Evolutionary conservation across 257 asterid species (phyloP), one percentile per base, ranked within the genome.

Genomic region (Cruciata laevipes): DNA sequence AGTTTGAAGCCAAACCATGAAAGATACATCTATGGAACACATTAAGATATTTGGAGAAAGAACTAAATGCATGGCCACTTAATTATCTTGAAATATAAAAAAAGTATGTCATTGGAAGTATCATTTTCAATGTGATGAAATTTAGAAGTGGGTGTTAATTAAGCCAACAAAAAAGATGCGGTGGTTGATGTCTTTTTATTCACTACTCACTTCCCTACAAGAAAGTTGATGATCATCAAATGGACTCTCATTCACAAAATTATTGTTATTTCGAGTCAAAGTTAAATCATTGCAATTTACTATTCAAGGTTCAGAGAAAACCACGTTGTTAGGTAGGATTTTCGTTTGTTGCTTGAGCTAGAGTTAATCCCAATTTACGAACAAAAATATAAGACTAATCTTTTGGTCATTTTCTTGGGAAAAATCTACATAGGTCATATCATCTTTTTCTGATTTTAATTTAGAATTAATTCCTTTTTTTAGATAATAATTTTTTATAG

Each of bases 161-260:
- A 31, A 72, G 76, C 71, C 76, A 65, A 72, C 76, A 58, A 65
- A 72, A 42, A 57, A 30, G 71, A 65, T 72, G 56, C 71, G 67
- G 76, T 72, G 31, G 76, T 72, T 72, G 76, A 57, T 57, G 67
- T 31, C 71, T 56, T 71, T 7, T 12, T 51, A 10, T 55, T 42
- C 66, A 61, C 7, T 27, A 65, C 1, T 71, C n/a, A 56, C 33
- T 27, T 17, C 31, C 58, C 40, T 64, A 63, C 60, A 65, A 65
- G 27, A 65, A 71, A 57, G 35, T 52, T 24, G 42, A 63, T 24
- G 42, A 71, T 37, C 35, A 7, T 37, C 11, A 18, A 6, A 47
- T 47, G 58, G 40, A 31, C 37, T 32, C 7, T 23, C 23, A 60
- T 53, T 25, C 24, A 53, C 60, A 18, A 16, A 53, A 53, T 53